Evolutionary conservation across 2,329 filamentous ascomycete genomes (phyloP), one percentile per base, ranked within the genome.

Genomic region (Beauveria asiatica): DNA sequence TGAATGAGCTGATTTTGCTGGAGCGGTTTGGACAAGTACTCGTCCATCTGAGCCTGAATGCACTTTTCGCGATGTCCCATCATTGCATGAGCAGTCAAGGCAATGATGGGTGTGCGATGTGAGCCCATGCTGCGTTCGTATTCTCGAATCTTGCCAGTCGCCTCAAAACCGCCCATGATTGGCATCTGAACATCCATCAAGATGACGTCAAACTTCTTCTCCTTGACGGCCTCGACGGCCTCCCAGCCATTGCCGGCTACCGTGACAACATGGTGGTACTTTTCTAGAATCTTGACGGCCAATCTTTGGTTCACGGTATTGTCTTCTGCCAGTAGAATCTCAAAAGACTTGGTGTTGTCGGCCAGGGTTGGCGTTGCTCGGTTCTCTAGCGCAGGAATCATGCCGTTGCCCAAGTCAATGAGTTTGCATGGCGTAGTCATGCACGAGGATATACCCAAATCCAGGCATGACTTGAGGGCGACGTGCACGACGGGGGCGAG

Each of bases 101-200:
- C 94, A 68, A 99, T 96, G 69, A 99, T 97, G 16, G 94, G 94
- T 11, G 93, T 96, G 57, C 93, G 84, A 61, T 90, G 86, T 39
- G 90, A 83, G 59, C 87, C 87, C 66, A 90, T 84, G 65, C 87
- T 89, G 62, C 88, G 86, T 73, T 99, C 94, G 73, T 93, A 97
- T 72, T 97, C 92, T 68, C 94, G 86, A 66, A 99, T 99, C 78
- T 96, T 96, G 66, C 87, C 90, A 5, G 94, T 99, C 16, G 94
- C 92, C 75, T 99, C 94, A 71, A 99, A 97, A 49, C 94, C 94
- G 71, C 94, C 94, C 92, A 97, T 97, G 69, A 97, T 89, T n/a
- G 94, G 94, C 94, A 99, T 99, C 73, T 97, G 94, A 19, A 99
- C 94, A 71, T 99, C 94, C 94, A 99, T 99, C 53, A 99, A 82